These are phyloP conservation scores for Sugiyamaella chiloensis DNA, from an alignment of 805 yeast species.

Conservation along the genomic window DNA sequence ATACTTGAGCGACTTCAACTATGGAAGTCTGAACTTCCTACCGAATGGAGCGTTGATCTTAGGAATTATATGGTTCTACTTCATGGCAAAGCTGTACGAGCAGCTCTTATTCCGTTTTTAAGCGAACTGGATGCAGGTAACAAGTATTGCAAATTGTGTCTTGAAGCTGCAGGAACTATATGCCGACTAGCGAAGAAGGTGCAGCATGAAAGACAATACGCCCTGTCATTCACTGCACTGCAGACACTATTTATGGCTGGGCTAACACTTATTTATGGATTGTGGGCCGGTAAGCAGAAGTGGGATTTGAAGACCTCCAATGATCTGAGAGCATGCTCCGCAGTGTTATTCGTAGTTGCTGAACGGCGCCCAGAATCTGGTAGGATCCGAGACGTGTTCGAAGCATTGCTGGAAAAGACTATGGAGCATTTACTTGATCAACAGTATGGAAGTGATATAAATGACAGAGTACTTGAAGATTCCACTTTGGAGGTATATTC, in stretches of 20 bases:
- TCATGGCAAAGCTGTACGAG: conserved; percentile 10
- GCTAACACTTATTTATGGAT: conserved; percentile 10
- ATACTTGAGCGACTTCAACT: not conserved
- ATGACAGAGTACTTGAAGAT: not conserved
- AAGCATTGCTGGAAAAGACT: conserved; percentile 9
- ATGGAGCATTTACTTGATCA: conserved; percentile 9
- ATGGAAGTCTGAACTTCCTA: conserved; percentile 8
- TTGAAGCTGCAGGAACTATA: conserved; percentile 8
- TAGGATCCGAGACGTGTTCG: conserved; percentile 11
- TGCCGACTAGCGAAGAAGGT: conserved; percentile 9
- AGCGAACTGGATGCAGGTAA: not conserved
- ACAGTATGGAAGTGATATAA: not conserved
- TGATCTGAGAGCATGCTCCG: conserved; percentile 13
- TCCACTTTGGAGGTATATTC: not conserved
- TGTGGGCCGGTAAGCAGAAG: conserved; percentile 13
- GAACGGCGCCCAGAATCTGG: conserved; percentile 5
- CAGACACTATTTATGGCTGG: conserved; percentile 15
- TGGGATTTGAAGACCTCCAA: conserved; percentile 11
- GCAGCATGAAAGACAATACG: conserved; percentile 11
- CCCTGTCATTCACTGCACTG: conserved; percentile 10
- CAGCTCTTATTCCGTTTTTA: conserved; percentile 6
- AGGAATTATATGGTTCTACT: conserved; percentile 4
- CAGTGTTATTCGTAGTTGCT: conserved; percentile 14
- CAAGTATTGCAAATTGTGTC: conserved; percentile 2
- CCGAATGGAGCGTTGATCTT: conserved; percentile 1